phyloP scores from a whole-genome alignment of 2,329 filamentous ascomycete genomes.

The Paecilomyces formosus region DNA sequence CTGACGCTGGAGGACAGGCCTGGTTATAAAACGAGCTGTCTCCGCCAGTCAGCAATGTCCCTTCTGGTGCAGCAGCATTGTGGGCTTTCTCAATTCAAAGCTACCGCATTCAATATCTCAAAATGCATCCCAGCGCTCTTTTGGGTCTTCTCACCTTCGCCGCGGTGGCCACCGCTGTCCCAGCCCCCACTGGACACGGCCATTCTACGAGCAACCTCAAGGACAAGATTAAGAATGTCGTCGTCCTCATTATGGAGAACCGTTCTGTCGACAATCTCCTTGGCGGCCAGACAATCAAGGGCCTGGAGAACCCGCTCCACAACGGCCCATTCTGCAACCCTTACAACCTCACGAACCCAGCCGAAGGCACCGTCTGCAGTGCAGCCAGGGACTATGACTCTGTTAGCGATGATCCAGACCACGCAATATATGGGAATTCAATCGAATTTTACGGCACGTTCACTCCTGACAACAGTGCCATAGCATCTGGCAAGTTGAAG shows the following conservation, averaged over 20 bases:
- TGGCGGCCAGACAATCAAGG: slow-evolving; percentile 32
- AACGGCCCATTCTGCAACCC: slow-evolving; percentile 34
- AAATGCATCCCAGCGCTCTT: slow-evolving; percentile 3
- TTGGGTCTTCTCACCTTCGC: slow-evolving; percentile 1
- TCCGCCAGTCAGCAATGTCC: not conserved
- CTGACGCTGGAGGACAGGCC: not conserved
- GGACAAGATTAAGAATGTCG: slow-evolving; percentile 41
- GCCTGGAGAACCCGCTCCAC: slow-evolving; percentile 25
- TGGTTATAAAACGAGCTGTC: not conserved
- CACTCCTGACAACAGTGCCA: slow-evolving; percentile 29
- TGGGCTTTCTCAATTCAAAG: not conserved
- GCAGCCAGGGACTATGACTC: slow-evolving; percentile 33
- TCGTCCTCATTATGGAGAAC: slow-evolving; percentile 41
- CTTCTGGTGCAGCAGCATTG: not conserved
- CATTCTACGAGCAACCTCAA: slow-evolving; percentile 2
- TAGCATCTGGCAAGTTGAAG: slow-evolving; percentile 22
- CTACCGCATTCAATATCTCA: not conserved
- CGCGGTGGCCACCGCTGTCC: slow-evolving; percentile 1
- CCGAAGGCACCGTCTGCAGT: slow-evolving; percentile 20
- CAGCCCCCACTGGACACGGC: slow-evolving; percentile 5
- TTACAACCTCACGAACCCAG: slow-evolving; percentile 25
- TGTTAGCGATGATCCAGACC: slow-evolving; percentile 35
- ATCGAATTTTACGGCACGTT: slow-evolving; percentile 38
- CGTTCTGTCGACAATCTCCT: slow-evolving; percentile 35
- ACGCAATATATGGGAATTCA: slow-evolving; percentile 37